phyloP scores from a whole-genome alignment of 805 yeast species.

The Candida montana region DNA sequence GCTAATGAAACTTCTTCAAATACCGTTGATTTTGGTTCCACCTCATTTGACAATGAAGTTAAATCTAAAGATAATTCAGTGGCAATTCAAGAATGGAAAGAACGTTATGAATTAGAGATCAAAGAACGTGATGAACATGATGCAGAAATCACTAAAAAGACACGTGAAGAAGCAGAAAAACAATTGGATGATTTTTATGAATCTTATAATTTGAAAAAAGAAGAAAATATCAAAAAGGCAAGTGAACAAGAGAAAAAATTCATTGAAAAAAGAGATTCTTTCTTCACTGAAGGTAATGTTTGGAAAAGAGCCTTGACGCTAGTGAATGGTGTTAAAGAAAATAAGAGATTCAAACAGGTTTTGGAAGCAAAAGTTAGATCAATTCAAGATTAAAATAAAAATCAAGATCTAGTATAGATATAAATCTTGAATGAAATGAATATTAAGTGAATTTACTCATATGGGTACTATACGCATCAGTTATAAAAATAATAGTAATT shows the following conservation, averaged over 20 bases:
- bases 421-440: neutral
- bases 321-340: constrained; percentile 30
- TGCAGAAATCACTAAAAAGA: constrained; percentile 54
- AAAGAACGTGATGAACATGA: constrained; percentile 72
- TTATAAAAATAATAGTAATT: too few relatives aligned
- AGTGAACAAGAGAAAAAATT: constrained; percentile 66
- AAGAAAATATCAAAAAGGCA: constrained; percentile 57
- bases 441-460: too few relatives aligned
- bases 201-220: constrained; percentile 80
- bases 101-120: constrained; percentile 73
- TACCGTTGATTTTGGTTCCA: too few relatives aligned
- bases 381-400: constrained; percentile 12
- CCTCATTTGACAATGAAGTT: too few relatives aligned
- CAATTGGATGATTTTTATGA: constrained; percentile 91
- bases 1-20: too few relatives aligned
- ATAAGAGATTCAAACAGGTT: constrained; percentile 26
- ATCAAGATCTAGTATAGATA: constrained; percentile 8
- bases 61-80: constrained; percentile 41
- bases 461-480: too few relatives aligned
- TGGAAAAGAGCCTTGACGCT: constrained; percentile 66
- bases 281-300: constrained; percentile 71
- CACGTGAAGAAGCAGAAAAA: constrained; percentile 70
- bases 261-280: constrained; percentile 69
- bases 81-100: constrained; percentile 72
- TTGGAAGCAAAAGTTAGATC: constrained; percentile 24